These are phyloP conservation scores for Euphorbia lathyris DNA, from an alignment of 345 rosid species.

Conservation along the genomic window DNA sequence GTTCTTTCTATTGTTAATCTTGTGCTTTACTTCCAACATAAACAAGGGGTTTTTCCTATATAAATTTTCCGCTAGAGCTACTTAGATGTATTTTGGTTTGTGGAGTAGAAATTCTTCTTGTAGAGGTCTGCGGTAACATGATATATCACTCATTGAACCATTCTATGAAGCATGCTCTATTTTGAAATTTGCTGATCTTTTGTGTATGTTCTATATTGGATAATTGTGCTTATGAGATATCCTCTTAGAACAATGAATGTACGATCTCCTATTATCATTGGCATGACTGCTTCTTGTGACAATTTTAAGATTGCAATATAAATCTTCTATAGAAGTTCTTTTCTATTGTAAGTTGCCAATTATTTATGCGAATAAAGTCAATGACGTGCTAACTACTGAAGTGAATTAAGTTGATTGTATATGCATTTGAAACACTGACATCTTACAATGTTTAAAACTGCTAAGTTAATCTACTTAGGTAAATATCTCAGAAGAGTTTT, in stretches of 20 bases:
- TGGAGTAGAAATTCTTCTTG: neutral
- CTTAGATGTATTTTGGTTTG: neutral
- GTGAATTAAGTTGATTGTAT: constrained; percentile 4
- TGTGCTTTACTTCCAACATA: neutral
- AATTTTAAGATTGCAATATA: constrained; percentile 1
- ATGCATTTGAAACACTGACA: neutral
- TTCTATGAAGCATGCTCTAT: neutral
- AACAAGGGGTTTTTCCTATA: neutral
- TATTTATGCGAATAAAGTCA: neutral
- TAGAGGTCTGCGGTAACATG: neutral
- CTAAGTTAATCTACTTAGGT: neutral
- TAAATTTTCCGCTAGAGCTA: neutral
- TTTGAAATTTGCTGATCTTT: neutral
- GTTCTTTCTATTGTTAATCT: neutral
- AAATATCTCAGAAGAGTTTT: neutral
- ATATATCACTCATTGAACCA: neutral
- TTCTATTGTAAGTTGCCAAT: neutral
- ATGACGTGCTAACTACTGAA: too few relatives aligned
- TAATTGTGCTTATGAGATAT: neutral
- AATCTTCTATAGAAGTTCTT: neutral
- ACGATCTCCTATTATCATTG: neutral
- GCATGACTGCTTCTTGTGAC: neutral
- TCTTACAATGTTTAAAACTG: neutral
- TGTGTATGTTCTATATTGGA: neutral
- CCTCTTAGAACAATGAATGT: neutral